Evolutionary conservation across 164 flowering plant genomes (phyloP).

Genomic region (Sedum album): DNA sequence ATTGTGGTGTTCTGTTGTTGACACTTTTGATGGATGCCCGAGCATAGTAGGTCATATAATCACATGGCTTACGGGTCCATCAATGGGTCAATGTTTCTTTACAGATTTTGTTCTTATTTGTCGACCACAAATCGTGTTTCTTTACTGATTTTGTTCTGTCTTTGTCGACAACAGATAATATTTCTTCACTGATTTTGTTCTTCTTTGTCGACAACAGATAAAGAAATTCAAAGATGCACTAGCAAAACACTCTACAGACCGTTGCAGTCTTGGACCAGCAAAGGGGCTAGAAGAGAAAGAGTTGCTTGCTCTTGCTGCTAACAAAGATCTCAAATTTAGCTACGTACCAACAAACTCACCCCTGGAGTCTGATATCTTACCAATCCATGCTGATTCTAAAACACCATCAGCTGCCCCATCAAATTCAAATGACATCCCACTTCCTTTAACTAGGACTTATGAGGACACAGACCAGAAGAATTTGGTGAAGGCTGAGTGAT

Average conservation of each 20-base stretch:
- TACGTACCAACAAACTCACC: background rate
- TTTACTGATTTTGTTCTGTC: background rate
- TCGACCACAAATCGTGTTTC: slow-evolving; percentile 36
- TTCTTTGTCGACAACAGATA: slow-evolving; percentile 30
- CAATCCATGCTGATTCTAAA: background rate
- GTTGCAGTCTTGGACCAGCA: slow-evolving; percentile 62
- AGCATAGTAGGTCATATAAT: background rate
- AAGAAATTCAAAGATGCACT: slow-evolving; percentile 79
- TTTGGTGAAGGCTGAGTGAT: background rate
- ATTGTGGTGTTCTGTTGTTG: background rate
- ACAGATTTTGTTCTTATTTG: background rate
- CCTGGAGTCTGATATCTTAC: background rate
- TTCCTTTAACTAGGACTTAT: background rate
- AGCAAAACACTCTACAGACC: slow-evolving; percentile 55
- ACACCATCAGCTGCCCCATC: background rate
- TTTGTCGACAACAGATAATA: slow-evolving; percentile 37
- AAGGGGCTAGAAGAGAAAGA: slow-evolving; percentile 77
- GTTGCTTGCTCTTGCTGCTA: slow-evolving; percentile 64
- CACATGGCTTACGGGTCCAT: background rate
- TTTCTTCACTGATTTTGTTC: background rate
- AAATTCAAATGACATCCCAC: background rate
- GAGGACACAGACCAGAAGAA: background rate
- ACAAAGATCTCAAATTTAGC: slow-evolving; percentile 36
- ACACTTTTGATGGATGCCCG: background rate
- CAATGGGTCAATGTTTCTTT: background rate